Evolutionary conservation across 225 moss, liverwort and hornwort genomes (phyloP).

Genomic region (Polytrichum formosum): DNA sequence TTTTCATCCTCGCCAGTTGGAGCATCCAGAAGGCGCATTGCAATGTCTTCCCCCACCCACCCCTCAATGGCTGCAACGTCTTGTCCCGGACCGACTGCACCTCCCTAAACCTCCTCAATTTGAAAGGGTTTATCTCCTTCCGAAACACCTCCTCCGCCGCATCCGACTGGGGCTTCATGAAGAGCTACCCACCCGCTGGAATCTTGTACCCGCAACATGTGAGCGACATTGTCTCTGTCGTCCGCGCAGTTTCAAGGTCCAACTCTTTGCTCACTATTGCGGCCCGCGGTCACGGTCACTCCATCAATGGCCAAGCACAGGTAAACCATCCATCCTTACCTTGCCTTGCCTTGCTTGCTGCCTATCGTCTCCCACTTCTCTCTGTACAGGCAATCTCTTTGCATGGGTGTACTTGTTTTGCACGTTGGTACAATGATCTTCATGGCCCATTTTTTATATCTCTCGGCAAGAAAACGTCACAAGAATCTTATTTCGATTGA

Average conservation of each 20-base stretch:
- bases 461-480: too few species aligned
- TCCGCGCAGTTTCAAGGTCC: slow-evolving; percentile 23
- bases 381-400: too few species aligned
- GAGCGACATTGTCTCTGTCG: slow-evolving; percentile 23
- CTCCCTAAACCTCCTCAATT: background rate
- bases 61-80: background rate
- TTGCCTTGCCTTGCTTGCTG: too few species aligned
- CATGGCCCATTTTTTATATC: too few species aligned
- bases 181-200: slow-evolving; percentile 18
- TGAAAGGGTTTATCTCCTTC: slow-evolving; percentile 13
- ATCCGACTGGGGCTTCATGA: slow-evolving; percentile 52
- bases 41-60: background rate
- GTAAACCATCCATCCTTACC: slow-evolving; percentile 3
- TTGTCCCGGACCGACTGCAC: slow-evolving; percentile 3
- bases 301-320: slow-evolving; percentile 46
- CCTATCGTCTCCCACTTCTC: background rate
- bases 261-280: slow-evolving; percentile 38
- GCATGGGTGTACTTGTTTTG: too few species aligned
- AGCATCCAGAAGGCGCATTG: background rate
- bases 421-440: too few species aligned
- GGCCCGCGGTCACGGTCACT: slow-evolving; percentile 47
- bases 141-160: slow-evolving; percentile 38
- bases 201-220: slow-evolving; percentile 31
- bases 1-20: slow-evolving; percentile 1
- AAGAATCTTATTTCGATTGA: too few species aligned